A percentile compares a stretch with the other conserved stretches of the same genome.
phyloP scores from a whole-genome alignment of 768 basidiomycete genomes.

The Suillus discolor region DNA sequence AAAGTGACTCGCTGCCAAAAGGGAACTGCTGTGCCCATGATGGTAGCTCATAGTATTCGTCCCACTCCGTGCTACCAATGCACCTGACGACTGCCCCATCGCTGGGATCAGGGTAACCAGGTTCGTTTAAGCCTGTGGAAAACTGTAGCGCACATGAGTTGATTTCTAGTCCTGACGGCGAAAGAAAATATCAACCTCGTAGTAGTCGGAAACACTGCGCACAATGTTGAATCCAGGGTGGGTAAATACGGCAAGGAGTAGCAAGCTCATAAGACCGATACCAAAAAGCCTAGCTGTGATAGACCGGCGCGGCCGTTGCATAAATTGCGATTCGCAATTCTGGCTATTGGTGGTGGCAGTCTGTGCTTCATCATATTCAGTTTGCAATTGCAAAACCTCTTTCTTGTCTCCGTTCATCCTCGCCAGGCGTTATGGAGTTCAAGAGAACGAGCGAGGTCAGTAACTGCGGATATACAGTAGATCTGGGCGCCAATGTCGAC shows the following conservation, averaged over 20 bases:
- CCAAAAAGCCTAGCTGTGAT: conserved; percentile 16
- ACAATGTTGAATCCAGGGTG: conserved; percentile 11
- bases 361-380: neutral
- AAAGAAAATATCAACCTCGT: conserved; percentile 5
- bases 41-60: conserved; percentile 12
- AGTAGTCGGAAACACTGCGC: neutral
- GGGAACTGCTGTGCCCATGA: conserved; percentile 21
- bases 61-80: conserved; percentile 20
- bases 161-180: neutral
- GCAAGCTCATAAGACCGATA: conserved; percentile 16
- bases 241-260: conserved; percentile 5
- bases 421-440: neutral
- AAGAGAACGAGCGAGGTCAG: neutral
- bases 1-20: conserved; percentile 22
- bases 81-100: conserved; percentile 22
- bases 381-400: neutral
- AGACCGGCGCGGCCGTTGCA: conserved; percentile 6
- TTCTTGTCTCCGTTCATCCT: neutral
- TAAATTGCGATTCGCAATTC: neutral
- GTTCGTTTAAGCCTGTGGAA: neutral
- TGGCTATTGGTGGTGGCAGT: neutral
- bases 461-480: neutral
- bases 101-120: conserved; percentile 8
- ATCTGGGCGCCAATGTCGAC: neutral
- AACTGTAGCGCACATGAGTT: conserved; percentile 15